phyloP scores from a whole-genome alignment of 2,329 filamentous ascomycete genomes.

The Mycosphaerella sp. region DNA sequence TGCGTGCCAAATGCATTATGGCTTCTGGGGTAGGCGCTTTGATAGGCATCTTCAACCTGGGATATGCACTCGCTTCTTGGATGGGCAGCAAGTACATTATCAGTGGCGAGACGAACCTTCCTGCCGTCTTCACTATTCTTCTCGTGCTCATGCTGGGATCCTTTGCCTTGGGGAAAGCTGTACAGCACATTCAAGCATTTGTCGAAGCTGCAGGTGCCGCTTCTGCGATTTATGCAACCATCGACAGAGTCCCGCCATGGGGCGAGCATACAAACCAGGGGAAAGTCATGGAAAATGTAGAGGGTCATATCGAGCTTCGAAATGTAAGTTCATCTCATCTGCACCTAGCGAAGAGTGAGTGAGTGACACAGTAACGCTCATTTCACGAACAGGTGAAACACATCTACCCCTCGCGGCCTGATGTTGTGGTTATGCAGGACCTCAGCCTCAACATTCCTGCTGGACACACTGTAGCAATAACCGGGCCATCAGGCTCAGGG shows the following conservation, averaged over 20 bases:
- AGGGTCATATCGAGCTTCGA: conserved; percentile 75
- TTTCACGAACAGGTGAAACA: conserved; percentile 56
- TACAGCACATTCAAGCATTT: conserved; percentile 80
- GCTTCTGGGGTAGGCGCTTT: conserved; percentile 74
- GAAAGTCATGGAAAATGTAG: conserved; percentile 61
- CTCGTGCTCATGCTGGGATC: conserved; percentile 90
- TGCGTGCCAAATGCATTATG: conserved; percentile 64
- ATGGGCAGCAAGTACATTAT: conserved; percentile 72
- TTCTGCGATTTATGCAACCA: conserved; percentile 86
- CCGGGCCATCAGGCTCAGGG: conserved; percentile 45
- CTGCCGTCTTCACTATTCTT: conserved; percentile 73
- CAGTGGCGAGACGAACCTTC: conserved; percentile 57
- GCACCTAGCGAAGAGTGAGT: neutral
- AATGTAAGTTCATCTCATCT: conserved; percentile 38
- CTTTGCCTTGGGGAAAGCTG: conserved; percentile 81
- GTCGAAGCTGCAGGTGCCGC: conserved; percentile 75
- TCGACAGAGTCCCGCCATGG: conserved; percentile 78
- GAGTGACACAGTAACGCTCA: conserved; percentile 19
- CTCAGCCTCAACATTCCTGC: conserved; percentile 74
- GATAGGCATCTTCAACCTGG: conserved; percentile 77
- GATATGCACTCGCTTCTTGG: conserved; percentile 85
- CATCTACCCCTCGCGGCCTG: conserved; percentile 88
- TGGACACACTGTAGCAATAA: conserved; percentile 57
- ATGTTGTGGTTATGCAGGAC: conserved; percentile 79
- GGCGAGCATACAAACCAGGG: conserved; percentile 67